Evolutionary conservation across 345 rosid species (phyloP), one percentile per base, ranked within the genome.

Genomic region (Salix arbutifolia): DNA sequence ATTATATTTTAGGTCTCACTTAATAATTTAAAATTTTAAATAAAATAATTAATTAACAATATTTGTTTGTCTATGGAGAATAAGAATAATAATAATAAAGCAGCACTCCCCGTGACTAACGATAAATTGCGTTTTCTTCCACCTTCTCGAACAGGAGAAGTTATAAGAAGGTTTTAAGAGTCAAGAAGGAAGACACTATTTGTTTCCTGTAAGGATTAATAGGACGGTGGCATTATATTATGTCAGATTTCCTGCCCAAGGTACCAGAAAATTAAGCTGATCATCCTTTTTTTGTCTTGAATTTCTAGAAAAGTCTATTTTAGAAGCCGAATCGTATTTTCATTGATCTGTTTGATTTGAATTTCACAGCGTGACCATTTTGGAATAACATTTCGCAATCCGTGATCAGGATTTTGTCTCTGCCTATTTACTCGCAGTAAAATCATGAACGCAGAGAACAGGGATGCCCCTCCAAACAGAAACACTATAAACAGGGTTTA

Each of bases 381-480:
- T 53, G 13, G 26, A 18, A 16, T 52, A 30, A 31, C 2, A 4
- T 18, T 30, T 75, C 42, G 18, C 28, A 64, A 70, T 71, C 72
- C 65, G 4, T 28, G 35, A 60, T 40, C 74, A 64, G 23, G 50
- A 53, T 42, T 40, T 21, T 64, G 48, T 65, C 64, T 37, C 40
- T 19, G 30, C 23, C 23, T 4, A 30, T 62, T 25, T 25, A 33
- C 72, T 77, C 77, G 74, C 70, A 70, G 78, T 74, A 70, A 70
- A 56, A 66, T 77, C 84, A 65, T 65, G 78, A 69, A 52, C 4
- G 53, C 9, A 48, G n/a, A 35, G 37, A 35, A 35, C 16, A 38
- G 30, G 14, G 48, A 3, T 66, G 8, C 38, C 3, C n/a, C 9
- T 7, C 12, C 21, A 66, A 18, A 33, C n/a, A 33, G 3, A 18